These are phyloP conservation scores for Aspergillus arachidicola DNA, from an alignment of 2,329 filamentous ascomycete species.

Conservation along the genomic window DNA sequence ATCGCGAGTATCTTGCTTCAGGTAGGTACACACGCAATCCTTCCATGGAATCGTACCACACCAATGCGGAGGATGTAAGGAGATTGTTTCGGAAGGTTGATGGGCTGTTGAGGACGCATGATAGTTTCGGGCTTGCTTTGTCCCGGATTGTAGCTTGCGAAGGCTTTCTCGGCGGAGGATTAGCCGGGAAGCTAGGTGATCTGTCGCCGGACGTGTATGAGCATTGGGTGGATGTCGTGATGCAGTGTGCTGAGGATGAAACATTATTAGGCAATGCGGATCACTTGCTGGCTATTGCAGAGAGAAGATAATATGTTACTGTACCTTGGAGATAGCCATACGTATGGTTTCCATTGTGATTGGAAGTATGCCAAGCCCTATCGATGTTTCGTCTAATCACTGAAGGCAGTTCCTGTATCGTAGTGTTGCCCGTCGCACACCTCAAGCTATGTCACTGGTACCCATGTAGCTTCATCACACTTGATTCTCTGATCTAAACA, in stretches of 20 bases:
- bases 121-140: background rate
- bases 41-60: background rate
- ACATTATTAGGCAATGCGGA: background rate
- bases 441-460: too few species aligned
- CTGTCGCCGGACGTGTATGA: background rate
- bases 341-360: background rate
- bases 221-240: conserved; percentile 2
- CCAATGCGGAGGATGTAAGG: background rate
- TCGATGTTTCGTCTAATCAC: too few species aligned
- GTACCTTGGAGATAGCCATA: too few species aligned
- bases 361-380: background rate
- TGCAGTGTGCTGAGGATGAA: conserved; percentile 1
- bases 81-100: background rate
- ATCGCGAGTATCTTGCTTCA: background rate
- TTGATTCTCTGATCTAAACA: too few species aligned
- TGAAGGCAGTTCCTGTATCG: too few species aligned
- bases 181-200: background rate
- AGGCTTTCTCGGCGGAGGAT: background rate
- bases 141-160: background rate
- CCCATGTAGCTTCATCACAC: too few species aligned
- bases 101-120: background rate
- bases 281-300: background rate
- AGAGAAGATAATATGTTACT: background rate
- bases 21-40: background rate
- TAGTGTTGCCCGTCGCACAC: too few species aligned